phyloP scores from a whole-genome alignment of 805 yeast genomes.

The Saitoella complicata region DNA sequence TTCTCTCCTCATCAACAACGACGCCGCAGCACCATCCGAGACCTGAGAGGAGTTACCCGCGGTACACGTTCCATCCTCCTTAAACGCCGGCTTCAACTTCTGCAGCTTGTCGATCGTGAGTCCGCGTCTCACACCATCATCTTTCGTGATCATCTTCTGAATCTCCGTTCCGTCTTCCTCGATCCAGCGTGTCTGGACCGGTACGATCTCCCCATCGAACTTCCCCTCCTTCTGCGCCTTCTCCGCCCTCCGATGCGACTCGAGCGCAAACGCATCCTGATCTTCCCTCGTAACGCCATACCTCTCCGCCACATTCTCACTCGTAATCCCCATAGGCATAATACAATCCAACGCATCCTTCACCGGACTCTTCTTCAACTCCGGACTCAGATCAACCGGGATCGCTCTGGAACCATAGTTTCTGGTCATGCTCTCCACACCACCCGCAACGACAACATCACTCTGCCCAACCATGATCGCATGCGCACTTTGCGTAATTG shows the following conservation, averaged over 20 bases:
- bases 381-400: slow-evolving; percentile 6
- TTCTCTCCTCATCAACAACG: slow-evolving; percentile 55
- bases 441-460: slow-evolving; percentile 77
- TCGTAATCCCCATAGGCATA: slow-evolving; percentile 93
- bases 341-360: slow-evolving; percentile 29
- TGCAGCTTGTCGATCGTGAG: slow-evolving; percentile 20
- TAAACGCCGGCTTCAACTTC: slow-evolving; percentile 21
- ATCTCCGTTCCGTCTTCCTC: too few relatives aligned
- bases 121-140: slow-evolving; percentile 22
- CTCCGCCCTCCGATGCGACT: slow-evolving; percentile 72
- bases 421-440: slow-evolving; percentile 85
- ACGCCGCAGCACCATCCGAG: slow-evolving; percentile 86
- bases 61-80: slow-evolving; percentile 75
- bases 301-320: slow-evolving; percentile 70
- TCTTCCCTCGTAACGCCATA: slow-evolving; percentile 47
- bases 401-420: slow-evolving; percentile 15
- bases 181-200: slow-evolving; percentile 29
- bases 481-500: slow-evolving; percentile 77
- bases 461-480: slow-evolving; percentile 79
- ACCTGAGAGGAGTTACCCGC: slow-evolving; percentile 84
- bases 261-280: slow-evolving; percentile 84
- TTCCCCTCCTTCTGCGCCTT: slow-evolving; percentile 50
- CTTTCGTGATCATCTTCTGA: slow-evolving; percentile 12
- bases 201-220: slow-evolving; percentile 82
- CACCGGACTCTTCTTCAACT: slow-evolving; percentile 23